Conservation (phyloP, 2,329 filamentous ascomycete species). For the Pseudogymnoascus sp. region DNA sequence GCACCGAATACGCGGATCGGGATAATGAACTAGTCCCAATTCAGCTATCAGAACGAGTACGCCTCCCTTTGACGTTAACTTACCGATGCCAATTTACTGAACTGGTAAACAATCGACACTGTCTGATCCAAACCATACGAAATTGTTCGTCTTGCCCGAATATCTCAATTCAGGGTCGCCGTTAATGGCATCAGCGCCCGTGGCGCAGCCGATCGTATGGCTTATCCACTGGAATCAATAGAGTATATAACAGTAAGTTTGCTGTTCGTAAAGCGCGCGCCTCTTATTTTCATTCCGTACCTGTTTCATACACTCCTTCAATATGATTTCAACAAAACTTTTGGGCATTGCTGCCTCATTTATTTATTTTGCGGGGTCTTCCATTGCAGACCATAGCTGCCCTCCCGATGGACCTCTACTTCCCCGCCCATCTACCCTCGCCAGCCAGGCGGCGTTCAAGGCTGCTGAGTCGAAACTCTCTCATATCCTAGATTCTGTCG, state of each 20-base stretch:
- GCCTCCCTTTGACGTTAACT: background rate
- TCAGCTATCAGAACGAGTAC: background rate
- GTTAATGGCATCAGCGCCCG: background rate
- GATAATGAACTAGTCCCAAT: background rate
- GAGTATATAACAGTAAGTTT: background rate
- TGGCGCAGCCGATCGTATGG: background rate
- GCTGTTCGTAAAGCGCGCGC: background rate
- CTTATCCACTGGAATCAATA: background rate
- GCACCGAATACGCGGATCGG: background rate
- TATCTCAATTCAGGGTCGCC: background rate
- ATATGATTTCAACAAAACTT: background rate
- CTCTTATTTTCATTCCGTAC: background rate
- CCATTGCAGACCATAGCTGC: background rate
- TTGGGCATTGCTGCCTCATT: background rate
- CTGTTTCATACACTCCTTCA: background rate
- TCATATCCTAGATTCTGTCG: background rate
- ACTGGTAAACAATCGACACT: background rate
- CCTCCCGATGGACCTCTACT: background rate
- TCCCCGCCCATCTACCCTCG: background rate
- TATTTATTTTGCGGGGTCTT: background rate
- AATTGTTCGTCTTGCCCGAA: background rate
- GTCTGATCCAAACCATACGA: background rate
- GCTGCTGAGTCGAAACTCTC: background rate
- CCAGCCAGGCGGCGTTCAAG: background rate
- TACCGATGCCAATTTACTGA: background rate